Base-by-base conservation (phyloP, 164 flowering plant species). In the Piper betle region DNA sequence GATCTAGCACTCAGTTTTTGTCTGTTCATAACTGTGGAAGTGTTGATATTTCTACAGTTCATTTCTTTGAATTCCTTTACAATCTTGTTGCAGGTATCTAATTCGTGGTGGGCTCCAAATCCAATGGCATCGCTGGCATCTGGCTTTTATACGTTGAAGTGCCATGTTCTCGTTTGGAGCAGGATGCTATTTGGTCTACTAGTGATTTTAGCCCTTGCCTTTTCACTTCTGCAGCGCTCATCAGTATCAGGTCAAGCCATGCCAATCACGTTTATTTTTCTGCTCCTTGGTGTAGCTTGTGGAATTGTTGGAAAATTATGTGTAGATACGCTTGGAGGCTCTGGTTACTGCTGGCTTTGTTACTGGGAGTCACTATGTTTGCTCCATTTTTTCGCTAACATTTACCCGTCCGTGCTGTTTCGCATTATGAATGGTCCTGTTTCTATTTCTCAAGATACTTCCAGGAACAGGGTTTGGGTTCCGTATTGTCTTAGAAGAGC, bases 301-400 rank as follows among this genome's bases (percentile, higher is more conserved):
- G 96, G 99, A 53, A 70, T 79, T 40, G 79, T 80, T 0, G 97
- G 97, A 38, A 91, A 84, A 77, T 60, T 94, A 57, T 94, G 99
- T 62, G 78, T 94, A 0, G 90, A 91, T 67, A 81, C 96, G 0
- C 66, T 91, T 64, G 97, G 97, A 11, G 99, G 97, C 12, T 80
- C 74, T 40, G 99, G 99, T 63, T 70, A 69, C 38, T 73, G 57
- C 53, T 94, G 99, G 97, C 83, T 94, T 17, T 33, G 79, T 0
- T 75, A 69, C 37, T 94, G 97, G 97, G 95, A 87, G 62, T 69
- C 65, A 19, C 71, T 87, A 2, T 94, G 97, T 68, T 46, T 67
- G 59, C 18, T 94, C 48, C 97, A 94, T 70, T 87, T 87, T 68
- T 66, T 87, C n/a, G 74, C 87, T 15, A 81, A 74, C 39, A 42